Evolutionary conservation across 352 stramenopile genomes (phyloP), one percentile per base, ranked within the genome.

Genomic region (Globisporangium ultimum): DNA sequence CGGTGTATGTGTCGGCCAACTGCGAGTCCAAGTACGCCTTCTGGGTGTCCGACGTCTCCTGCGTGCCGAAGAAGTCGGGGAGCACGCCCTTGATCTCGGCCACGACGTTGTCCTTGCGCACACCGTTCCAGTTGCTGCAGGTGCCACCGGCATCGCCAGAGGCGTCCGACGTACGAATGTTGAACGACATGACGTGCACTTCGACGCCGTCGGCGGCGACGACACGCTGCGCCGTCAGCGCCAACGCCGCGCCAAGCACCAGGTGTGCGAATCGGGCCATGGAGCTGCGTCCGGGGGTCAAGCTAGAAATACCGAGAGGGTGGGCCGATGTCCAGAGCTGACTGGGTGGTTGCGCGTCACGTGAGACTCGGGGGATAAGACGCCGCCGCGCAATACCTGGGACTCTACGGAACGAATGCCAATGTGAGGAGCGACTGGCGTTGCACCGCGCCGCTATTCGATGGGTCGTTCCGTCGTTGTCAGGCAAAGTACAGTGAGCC

Each of bases 21-120:
- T 71, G 48, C 2, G 68, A 59, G 63, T 93, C 78, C 41, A 93
- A 60, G 58, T 83, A 88, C 22, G 48, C 48, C 22, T 78, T 82
- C 55, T 93, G 84, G 11, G 75, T 76, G 40, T 89, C 76, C 28
- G 80, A 83, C n/a, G 84, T 93, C 60, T 93, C 84, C 61, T 93
- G 84, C 14, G 82, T 91, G 34, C 84, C 84, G 7, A 93, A 66
- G 62, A 93, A 91, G 64, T 93, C 84, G 43, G 84, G 72, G 1
- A 46, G 60, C 0, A 87, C 60, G 0, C 48, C 74, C 9, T 72
- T 73, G 61, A 93, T 81, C 54, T 89, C 76, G 32, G 53, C 67
- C 12, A 84, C 46, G 18, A 88, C 76, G 64, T 87, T 86, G 32
- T 72, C 70, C 45, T 88, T 84, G 54, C 84, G 84, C 28, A 84